Conservation (phyloP, 495 filamentous ascomycete species). For the Daldinia bambusicola region DNA sequence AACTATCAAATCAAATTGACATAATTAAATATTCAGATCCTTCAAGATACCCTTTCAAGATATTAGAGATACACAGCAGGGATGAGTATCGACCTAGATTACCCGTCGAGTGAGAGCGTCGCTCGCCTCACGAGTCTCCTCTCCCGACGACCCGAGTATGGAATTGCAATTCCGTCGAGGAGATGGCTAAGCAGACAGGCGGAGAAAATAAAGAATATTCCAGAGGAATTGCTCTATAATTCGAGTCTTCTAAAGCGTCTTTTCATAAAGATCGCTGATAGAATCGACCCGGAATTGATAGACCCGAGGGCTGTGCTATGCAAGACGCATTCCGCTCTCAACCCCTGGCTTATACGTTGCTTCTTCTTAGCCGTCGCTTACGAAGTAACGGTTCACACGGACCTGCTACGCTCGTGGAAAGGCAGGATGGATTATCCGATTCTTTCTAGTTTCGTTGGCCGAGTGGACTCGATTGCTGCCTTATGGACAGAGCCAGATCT, state of each 20-base stretch:
- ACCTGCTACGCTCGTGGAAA: constrained; percentile 38
- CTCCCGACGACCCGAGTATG: constrained; percentile 46
- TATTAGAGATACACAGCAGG: neutral
- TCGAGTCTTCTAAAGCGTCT: constrained; percentile 41
- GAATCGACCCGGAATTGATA: constrained; percentile 31
- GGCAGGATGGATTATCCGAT: constrained; percentile 21
- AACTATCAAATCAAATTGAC: neutral
- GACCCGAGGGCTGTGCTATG: constrained; percentile 50
- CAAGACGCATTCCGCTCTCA: constrained; percentile 48
- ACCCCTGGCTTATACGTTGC: constrained; percentile 50
- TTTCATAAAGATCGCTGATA: constrained; percentile 39
- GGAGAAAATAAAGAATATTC: constrained; percentile 38
- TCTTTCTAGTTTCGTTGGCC: constrained; percentile 44
- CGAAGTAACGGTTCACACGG: constrained; percentile 50
- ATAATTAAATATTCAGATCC: constrained; percentile 4
- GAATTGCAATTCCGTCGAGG: constrained; percentile 44
- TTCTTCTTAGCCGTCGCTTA: constrained; percentile 49
- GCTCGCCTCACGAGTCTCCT: constrained; percentile 41
- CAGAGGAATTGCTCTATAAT: constrained; percentile 35
- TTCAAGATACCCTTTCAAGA: neutral
- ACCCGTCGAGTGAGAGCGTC: constrained; percentile 32
- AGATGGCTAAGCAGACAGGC: constrained; percentile 45
- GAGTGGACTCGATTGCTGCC: constrained; percentile 49
- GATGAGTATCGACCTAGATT: constrained; percentile 42
- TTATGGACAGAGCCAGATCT: constrained; percentile 50